Base-by-base conservation (phyloP, 306 rosid species). In the Dryas drummondii region DNA sequence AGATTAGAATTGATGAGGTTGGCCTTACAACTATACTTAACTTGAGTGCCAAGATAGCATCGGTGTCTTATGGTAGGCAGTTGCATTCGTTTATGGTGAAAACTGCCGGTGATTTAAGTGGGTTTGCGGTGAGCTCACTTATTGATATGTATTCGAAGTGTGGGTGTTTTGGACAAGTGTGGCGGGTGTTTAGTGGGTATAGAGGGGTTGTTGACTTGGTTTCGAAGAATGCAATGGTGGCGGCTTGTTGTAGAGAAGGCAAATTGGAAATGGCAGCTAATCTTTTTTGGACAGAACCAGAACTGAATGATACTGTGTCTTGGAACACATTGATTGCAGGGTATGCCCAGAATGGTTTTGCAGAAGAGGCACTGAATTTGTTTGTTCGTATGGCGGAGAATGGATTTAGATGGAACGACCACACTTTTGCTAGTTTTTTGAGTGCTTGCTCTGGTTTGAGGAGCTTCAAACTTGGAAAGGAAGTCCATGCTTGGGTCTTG, bases 301-400 rank as follows among this genome's bases (percentile, higher is more conserved):
- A 88, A 68, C 49, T 68, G 19, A 92, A 86, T 48, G 91, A 92
- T 62, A 50, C 13, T 12, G 88, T 88, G 17, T 90, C 97, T 47
- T 92, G 97, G 96, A 92, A 92, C 77, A 90, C 97, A 5, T 48
- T 92, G 86, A 85, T 92, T 81, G 82, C 89, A 1, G 97, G 97
- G 67, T 86, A 79, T 80, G 78, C 76, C 2, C 96, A 92, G 55
- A 84, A 84, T 79, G 89, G 89, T 66, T 84, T 55, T 67, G 76
- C 71, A 80, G 84, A 90, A 76, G 86, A 84, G 75, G 79, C 96
- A 51, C 71, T 90, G 52, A 58, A 72, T 50, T 76, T 92, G 85
- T 90, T 90, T 71, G 65, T 69, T 68, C 59, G 42, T 47, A 90
- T 90, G 97, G 84, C 50, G 1, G 82, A 86, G 76, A 73, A 81